A percentile compares a stretch with the other conserved stretches of the same genome.
Evolutionary conservation across 768 basidiomycete species (phyloP).

Genomic region (Pulveroboletus sp.): DNA sequence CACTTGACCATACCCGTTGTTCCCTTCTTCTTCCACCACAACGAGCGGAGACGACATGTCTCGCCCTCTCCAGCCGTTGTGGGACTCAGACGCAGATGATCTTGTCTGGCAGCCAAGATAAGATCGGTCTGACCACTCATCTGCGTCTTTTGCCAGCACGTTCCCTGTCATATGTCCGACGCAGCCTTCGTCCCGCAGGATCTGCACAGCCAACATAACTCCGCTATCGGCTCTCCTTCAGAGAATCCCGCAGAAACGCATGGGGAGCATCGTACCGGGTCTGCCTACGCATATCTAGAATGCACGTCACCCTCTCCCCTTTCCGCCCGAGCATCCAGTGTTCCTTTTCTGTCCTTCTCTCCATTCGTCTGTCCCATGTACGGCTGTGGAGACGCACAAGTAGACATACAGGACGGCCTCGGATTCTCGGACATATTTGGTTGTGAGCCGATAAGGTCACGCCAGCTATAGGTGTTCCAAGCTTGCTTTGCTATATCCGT

Average conservation of each 20-base stretch:
- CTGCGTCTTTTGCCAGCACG: no score
- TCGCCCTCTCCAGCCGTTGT: no score
- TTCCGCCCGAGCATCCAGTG: background rate
- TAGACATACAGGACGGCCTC: background rate
- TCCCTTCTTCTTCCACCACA: no score
- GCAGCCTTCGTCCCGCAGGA: no score
- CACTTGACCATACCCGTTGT: no score
- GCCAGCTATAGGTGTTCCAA: no score
- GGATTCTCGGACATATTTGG: conserved; percentile 1
- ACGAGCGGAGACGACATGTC: no score
- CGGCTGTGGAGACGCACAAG: conserved; percentile 1
- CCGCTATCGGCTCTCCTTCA: conserved; percentile 2
- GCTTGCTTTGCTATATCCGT: conserved; percentile 13
- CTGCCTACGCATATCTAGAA: background rate
- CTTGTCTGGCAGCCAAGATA: conserved; percentile 6
- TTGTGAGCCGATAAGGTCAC: no score
- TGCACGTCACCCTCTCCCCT: background rate
- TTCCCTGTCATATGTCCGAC: no score
- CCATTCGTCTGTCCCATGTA: background rate
- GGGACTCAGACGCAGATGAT: no score
- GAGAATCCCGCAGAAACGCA: conserved; percentile 8
- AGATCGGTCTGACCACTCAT: conserved; percentile 4
- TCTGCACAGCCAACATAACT: no score
- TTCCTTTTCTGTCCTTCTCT: conserved; percentile 1
- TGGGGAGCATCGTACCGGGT: conserved; percentile 4